Evolutionary conservation across 208 protist genomes (phyloP).

Genomic region (Acanthamoeba healyi): DNA sequence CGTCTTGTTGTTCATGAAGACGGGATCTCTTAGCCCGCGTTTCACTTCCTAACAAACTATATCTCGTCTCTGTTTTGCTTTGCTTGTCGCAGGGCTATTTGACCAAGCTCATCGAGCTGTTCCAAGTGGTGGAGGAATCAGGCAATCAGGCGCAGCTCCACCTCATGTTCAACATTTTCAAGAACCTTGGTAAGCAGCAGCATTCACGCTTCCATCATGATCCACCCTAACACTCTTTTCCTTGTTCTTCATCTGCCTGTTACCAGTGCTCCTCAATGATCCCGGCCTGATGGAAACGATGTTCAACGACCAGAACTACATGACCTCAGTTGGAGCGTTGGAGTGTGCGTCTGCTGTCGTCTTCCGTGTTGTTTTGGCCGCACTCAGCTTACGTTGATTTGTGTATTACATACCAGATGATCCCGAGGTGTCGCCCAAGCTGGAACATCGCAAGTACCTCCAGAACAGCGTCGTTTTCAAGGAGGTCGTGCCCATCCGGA

Average conservation of each 20-base stretch:
- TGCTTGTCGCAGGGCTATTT: conserved; percentile 79
- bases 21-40: too few relatives aligned
- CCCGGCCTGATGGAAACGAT: conserved; percentile 84
- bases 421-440: conserved; percentile 80
- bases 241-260: neutral
- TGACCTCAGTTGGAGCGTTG: conserved; percentile 87
- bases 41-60: neutral
- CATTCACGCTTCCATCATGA: too few relatives aligned
- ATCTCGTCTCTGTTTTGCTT: neutral
- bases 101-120: conserved; percentile 81
- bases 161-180: conserved; percentile 86
- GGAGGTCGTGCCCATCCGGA: conserved; percentile 82
- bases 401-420: conserved; percentile 81
- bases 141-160: conserved; percentile 79
- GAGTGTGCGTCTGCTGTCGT: conserved; percentile 86
- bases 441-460: conserved; percentile 88
- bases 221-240: neutral
- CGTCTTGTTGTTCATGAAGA: too few relatives aligned
- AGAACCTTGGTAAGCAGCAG: conserved; percentile 79
- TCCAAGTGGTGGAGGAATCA: conserved; percentile 81
- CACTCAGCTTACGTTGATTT: conserved; percentile 7
- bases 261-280: conserved; percentile 87
- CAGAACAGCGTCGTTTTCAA: conserved; percentile 86
- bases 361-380: conserved; percentile 1
- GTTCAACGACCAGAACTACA: conserved; percentile 86